Base-by-base conservation (phyloP, 441 rosid genomes). In the Gossypium schwendimanii region DNA sequence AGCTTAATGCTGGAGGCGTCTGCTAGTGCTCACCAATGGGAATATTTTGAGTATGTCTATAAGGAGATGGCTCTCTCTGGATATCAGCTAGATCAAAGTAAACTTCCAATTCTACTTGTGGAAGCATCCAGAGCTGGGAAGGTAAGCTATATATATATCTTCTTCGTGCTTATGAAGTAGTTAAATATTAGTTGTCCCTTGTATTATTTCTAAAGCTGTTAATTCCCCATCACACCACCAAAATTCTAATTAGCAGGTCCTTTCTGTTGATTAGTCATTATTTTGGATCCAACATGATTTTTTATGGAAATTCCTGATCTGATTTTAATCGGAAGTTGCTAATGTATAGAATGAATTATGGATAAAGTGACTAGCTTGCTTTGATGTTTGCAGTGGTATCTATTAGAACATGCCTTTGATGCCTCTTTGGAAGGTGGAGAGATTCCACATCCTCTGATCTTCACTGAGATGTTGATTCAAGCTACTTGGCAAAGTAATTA, bases 401-500 rank as follows among this genome's bases (percentile, higher is more conserved):
- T 94, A 69, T 81, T 94, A 64, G 97, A 92, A 74, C 98, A 94
- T 70, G 97, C 97, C 4, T 90, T 94, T 49, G 92, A 94, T 68
- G 75, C 84, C 18, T 76, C 86, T 69, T 71, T 94, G 79, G 98
- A 89, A 79, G 85, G 85, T 45, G 97, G 97, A 77, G 97, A 90
- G 81, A 83, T 94, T 69, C 97, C 97, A 73, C 76, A 82, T 68
- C 84, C 82, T 14, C 59, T 74, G 44, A 53, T 89, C 63, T 94
- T 94, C 79, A 79, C 81, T 14, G 95, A 94, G 81, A 86, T 92
- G 89, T 54, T 92, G 71, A 75, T 87, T 76, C 89, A 87, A 58
- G 95, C 92, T 23, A 78, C 82, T 50, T 79, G 76, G 71, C 87
- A 77, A 74, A 77, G 81, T 63, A 80, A 90, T 63, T 87, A 85